phyloP scores from a whole-genome alignment of 192 early-diverging fungal species.

The Coemansia sp. region DNA sequence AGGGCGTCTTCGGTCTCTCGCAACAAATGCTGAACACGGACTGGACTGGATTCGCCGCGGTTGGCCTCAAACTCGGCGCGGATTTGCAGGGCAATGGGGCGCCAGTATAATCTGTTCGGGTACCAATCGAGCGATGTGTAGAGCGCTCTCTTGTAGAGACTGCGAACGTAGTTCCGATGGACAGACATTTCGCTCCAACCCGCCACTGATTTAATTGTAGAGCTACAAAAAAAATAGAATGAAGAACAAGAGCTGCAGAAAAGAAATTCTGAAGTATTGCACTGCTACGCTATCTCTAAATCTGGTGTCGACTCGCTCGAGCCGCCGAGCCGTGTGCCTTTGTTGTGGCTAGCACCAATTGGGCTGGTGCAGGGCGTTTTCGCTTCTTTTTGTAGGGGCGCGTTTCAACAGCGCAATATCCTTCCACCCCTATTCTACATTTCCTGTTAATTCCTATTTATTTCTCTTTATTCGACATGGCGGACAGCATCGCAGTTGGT shows the following conservation, averaged over 20 bases:
- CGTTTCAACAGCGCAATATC: not conserved
- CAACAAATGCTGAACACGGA: constrained; percentile 67
- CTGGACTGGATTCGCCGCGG: constrained; percentile 67
- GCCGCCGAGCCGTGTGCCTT: not conserved
- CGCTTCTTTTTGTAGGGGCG: not conserved
- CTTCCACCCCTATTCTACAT: not conserved
- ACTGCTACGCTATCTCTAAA: no score
- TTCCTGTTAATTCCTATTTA: constrained; percentile 10
- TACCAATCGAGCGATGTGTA: constrained; percentile 86
- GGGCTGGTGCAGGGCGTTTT: not conserved
- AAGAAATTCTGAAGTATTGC: not conserved
- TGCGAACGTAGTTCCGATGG: constrained; percentile 72
- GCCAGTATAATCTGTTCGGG: constrained; percentile 72
- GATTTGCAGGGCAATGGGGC: constrained; percentile 81
- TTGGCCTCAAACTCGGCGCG: constrained; percentile 82
- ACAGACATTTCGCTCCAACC: constrained; percentile 42
- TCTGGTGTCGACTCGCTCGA: not conserved
- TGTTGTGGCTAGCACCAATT: not conserved
- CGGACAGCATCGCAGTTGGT: constrained; percentile 13
- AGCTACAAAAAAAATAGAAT: not conserved
- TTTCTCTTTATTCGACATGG: constrained; percentile 8
- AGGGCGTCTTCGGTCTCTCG: constrained; percentile 73
- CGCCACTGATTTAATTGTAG: not conserved
- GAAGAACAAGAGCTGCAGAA: not conserved
- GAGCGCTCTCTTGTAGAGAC: constrained; percentile 83